Evolutionary conservation across 1,139 yeast genomes (phyloP), one percentile per base, ranked within the genome.

Genomic region (Pichia sp.): DNA sequence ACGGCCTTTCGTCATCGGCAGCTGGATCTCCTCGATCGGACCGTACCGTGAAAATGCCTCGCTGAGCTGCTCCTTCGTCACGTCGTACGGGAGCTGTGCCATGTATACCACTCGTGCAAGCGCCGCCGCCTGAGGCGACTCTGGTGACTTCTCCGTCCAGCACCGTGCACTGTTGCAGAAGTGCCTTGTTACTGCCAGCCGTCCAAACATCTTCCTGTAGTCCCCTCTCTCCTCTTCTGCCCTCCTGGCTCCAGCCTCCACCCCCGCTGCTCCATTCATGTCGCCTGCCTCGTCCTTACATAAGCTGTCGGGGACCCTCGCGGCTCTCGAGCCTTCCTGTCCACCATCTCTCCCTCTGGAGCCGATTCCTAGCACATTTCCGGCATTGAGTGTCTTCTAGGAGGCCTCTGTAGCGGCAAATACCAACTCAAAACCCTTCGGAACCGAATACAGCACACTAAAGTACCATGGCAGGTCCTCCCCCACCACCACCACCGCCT

Each of bases 401-500:
- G n/a, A n/a, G n/a, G n/a, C n/a, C n/a, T n/a, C n/a, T n/a, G n/a
- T n/a, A n/a, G n/a, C n/a, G n/a, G n/a, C n/a, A n/a, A n/a, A n/a
- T n/a, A n/a, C n/a, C n/a, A n/a, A n/a, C n/a, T n/a, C n/a, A n/a
- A n/a, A n/a, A n/a, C 37, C 10, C 37, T 31, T n/a, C 37, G 37
- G 37, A 7, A 31, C 18, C 37, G 37, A 13, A n/a, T 12, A 31
- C n/a, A n/a, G n/a, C n/a, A n/a, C 37, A 31, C 18, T 18, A 31
- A n/a, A 31, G 31, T n/a, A 31, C 18, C 18, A 23, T 41, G 44
- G 44, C 48, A 23, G 52, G 53, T 8, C 52, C 52, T 6, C 55
- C 55, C 13, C 59, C 59, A 13, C 56, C 58, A 1, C 68, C 69
- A 10, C 68, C 68, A 12, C 70, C 70, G 3, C 69, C 70, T 4